Evolutionary conservation across 2,329 filamentous ascomycete species (phyloP), one percentile per base, ranked within the genome.

Genomic region (Colletotrichum sp.): DNA sequence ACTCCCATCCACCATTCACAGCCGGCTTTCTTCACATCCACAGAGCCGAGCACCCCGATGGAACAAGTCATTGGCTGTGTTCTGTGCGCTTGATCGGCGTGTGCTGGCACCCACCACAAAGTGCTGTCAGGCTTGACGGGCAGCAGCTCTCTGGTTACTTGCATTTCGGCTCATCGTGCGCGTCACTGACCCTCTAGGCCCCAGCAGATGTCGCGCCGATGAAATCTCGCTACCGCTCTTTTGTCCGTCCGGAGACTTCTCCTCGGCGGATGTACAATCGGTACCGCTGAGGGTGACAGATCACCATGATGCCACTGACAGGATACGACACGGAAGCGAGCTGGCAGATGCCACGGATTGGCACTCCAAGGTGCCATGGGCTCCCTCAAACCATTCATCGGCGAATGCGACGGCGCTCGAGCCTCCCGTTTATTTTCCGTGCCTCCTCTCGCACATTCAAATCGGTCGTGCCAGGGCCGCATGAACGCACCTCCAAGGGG

Each of bases 1-100:
- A 63, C 74, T n/a, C 76, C 71, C 73, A 66, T 76, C 39, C 69
- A 44, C 72, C 72, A 69, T 36, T 26, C 49, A 69, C 66, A 49
- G 77, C 74, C 78, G 72, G 75, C 69, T 76, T 73, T 44, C 65
- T 39, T 67, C 21, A 55, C 72, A 72, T 76, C 72, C 73, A 36
- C 60, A 24, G 66, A 71, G 49, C 75, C 71, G 70, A 77, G 62
- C 21, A 30, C 69, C 69, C 69, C 63, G 59, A 66, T 49, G 32
- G 16, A 36, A 69, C 69, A 66, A 63, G 57, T 68, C 66, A 76
- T 76, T 77, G 76, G 74, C 44, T 68, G 65, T 39, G 71, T 39
- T 52, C 67, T 30, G 66, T 66, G 60, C 75, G 67, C 64, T 75
- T 76, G 71, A 76, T 76, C 76, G 63, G 36, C 74, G 62, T 70